These are phyloP conservation scores for Termitomyces sp. DNA, from an alignment of 768 basidiomycete species.

Conservation along the genomic window DNA sequence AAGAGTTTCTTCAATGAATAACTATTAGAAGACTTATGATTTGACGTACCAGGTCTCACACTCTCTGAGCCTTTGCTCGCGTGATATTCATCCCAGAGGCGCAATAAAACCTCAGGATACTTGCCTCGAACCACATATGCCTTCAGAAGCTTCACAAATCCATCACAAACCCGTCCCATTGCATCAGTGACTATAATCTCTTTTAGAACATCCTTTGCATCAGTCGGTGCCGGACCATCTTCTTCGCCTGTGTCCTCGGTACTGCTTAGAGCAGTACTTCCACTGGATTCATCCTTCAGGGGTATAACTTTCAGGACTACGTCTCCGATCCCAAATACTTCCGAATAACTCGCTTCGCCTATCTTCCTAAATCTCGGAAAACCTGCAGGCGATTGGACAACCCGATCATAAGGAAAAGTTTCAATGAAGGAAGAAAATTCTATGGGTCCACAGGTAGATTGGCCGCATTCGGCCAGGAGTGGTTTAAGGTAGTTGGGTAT, in stretches of 20 bases:
- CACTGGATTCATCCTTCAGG: constrained; percentile 45
- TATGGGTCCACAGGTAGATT: constrained; percentile 52
- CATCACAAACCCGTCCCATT: constrained; percentile 70
- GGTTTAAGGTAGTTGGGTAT: constrained; percentile 53
- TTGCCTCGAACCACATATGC: constrained; percentile 82
- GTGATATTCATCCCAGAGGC: constrained; percentile 85
- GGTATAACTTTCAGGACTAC: constrained; percentile 92
- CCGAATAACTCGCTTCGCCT: constrained; percentile 95
- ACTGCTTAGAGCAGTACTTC: constrained; percentile 5
- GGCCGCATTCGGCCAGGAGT: constrained; percentile 67
- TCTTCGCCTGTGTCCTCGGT: constrained; percentile 22
- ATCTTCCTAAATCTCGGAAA: constrained; percentile 63
- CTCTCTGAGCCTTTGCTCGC: constrained; percentile 74
- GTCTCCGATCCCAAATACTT: constrained; percentile 88
- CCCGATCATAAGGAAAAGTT: constrained; percentile 69
- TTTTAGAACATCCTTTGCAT: constrained; percentile 71
- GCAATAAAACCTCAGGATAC: constrained; percentile 76
- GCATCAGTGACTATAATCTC: constrained; percentile 72
- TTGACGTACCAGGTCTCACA: constrained; percentile 66
- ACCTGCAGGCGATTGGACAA: constrained; percentile 34
- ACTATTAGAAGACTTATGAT: not conserved
- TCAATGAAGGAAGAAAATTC: constrained; percentile 84
- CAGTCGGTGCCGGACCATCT: constrained; percentile 65
- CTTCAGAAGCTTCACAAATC: constrained; percentile 78
- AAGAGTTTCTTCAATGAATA: constrained; percentile 1